phyloP scores from a whole-genome alignment of 495 filamentous ascomycete species.

The Podospora fimiseda region DNA sequence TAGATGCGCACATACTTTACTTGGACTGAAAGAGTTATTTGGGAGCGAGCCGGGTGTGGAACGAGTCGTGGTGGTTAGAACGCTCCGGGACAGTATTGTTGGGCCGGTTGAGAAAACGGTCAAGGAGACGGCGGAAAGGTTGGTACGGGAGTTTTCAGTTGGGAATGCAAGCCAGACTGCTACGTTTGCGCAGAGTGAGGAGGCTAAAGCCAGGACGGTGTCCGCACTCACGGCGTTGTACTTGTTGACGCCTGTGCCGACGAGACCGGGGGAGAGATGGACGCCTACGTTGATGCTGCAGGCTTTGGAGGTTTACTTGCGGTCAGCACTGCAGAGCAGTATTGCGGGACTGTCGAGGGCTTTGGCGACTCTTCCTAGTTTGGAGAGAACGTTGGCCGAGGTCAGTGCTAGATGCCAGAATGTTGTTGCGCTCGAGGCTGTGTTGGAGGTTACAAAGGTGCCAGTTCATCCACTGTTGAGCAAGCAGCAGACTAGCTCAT shows the following conservation, averaged over 20 bases:
- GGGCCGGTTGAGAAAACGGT: slow-evolving; percentile 64
- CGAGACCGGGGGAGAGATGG: slow-evolving; percentile 45
- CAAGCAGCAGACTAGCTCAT: slow-evolving; percentile 11
- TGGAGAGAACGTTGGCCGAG: slow-evolving; percentile 78
- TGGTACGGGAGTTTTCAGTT: slow-evolving; percentile 76
- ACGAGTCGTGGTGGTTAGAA: slow-evolving; percentile 59
- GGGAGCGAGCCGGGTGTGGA: slow-evolving; percentile 62
- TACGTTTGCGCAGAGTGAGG: slow-evolving; percentile 76
- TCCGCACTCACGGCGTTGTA: slow-evolving; percentile 75
- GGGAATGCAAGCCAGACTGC: slow-evolving; percentile 50
- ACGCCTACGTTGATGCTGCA: slow-evolving; percentile 66
- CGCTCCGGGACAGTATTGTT: slow-evolving; percentile 60
- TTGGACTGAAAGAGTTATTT: slow-evolving; percentile 67
- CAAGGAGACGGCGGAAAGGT: slow-evolving; percentile 65
- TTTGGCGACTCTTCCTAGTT: slow-evolving; percentile 69
- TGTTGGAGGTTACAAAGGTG: slow-evolving; percentile 61
- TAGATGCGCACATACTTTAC: slow-evolving; percentile 66
- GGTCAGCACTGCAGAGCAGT: slow-evolving; percentile 64
- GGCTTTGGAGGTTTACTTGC: slow-evolving; percentile 73
- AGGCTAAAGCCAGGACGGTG: slow-evolving; percentile 62
- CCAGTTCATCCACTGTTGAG: slow-evolving; percentile 59
- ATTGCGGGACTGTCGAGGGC: slow-evolving; percentile 64
- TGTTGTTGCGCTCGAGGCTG: slow-evolving; percentile 74
- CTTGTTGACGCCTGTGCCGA: slow-evolving; percentile 58
- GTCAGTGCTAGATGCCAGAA: slow-evolving; percentile 82